A percentile compares a stretch with the other conserved stretches of the same genome.
Conservation (phyloP, 108 stramenopile genomes). For the Nannochloropsis gaditana region DNA sequence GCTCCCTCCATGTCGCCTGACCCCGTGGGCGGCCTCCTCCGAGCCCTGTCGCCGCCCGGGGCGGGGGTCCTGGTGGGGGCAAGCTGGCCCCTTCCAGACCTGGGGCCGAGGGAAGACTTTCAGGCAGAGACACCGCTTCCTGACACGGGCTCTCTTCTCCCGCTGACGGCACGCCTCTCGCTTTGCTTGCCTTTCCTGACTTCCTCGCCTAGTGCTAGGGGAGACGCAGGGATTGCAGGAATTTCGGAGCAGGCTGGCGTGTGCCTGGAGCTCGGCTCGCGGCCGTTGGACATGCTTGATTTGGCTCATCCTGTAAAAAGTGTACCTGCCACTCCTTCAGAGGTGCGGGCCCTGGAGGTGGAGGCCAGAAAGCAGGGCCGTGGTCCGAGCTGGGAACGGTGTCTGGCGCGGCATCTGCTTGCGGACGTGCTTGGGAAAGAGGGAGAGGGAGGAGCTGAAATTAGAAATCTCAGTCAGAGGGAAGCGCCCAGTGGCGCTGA, state of each 20-base stretch:
- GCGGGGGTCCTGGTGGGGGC: background rate
- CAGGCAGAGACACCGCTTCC: background rate
- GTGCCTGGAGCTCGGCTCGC: background rate
- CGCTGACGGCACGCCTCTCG: background rate
- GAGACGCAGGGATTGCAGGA: background rate
- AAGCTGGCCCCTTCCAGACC: background rate
- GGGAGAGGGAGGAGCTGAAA: background rate
- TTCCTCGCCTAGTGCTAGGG: too few relatives aligned
- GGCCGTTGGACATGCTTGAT: conserved; percentile 4
- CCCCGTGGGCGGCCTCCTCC: background rate
- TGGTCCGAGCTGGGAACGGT: background rate
- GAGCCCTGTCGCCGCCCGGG: background rate
- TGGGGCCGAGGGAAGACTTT: background rate
- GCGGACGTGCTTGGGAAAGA: background rate
- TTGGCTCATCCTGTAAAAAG: background rate
- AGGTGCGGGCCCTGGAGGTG: background rate
- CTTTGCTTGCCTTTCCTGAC: background rate
- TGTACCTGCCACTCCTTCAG: background rate
- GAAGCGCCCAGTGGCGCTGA: background rate
- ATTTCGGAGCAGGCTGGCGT: background rate
- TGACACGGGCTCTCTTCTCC: background rate
- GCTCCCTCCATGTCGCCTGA: background rate
- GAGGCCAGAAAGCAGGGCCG: background rate
- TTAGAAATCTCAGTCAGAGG: background rate
- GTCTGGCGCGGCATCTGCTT: background rate